Base-by-base conservation (phyloP, 441 rosid genomes). In the Corymbia calophylla region DNA sequence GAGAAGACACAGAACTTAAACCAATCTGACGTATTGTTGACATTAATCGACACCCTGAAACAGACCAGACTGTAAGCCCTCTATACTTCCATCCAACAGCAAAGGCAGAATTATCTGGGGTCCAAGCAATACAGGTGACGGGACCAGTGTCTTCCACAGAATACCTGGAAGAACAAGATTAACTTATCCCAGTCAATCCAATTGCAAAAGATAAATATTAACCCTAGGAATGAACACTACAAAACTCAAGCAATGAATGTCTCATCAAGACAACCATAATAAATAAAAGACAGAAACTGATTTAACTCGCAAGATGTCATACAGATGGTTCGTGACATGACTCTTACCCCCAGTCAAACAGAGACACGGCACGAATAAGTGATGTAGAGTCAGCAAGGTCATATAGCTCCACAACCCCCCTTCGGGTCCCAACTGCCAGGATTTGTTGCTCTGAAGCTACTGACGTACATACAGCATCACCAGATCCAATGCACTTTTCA, bases 51-150 rank as follows among this genome's bases (percentile, higher is more conserved):
- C 99, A 98, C 85, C 99, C 99, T 90, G 99, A 97, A 31, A 98
- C 96, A 51, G 99, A 98, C 99, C 99, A 98, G 89, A 97, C 99
- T 56, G 99, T 92, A 90, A 97, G 97, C 86, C 99, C 99, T 94
- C 99, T 96, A 90, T 93, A 93, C 93, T 96, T 98, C 99, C 99
- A 98, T 91, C 99, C 99, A 93, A 98, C 99, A 73, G 99, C 99
- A 94, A 98, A 97, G 93, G 99, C 98, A 93, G 99, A 96, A 94
- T 97, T 95, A 94, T 97, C 99, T 89, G 98, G 99, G 62, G 99
- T 96, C 99, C 99, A 98, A 73, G 96, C 96, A 93, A 98, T 96
- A 94, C 95, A 93, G 92, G 95, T 96, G 89, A 98, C 99, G 48
- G 98, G 92, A 90, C 99, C 99, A 90, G 99, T 98, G 91, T 96